Evolutionary conservation across 768 basidiomycete genomes (phyloP), one percentile per base, ranked within the genome.

Genomic region (Hemileccinum rubropunctum): DNA sequence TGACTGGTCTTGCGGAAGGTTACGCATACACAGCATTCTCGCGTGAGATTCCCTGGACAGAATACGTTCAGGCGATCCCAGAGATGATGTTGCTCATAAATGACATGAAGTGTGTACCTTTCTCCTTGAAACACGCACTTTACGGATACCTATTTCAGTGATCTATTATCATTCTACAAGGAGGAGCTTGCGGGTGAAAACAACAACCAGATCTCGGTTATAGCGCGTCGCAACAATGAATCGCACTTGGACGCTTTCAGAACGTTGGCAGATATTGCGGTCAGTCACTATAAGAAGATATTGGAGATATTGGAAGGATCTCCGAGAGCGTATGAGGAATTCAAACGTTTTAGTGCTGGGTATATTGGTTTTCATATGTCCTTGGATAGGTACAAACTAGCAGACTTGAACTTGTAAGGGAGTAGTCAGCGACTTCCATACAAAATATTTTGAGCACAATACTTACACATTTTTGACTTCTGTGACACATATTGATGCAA

Each of bases 131-230:
- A 20, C n/a, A 18, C 6, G 28, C 5, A 2, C 9, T 17, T 27
- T n/a, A 30, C 33, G 45, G 23, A 45, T 9, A 11, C 8, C 33
- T 15, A 14, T 33, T 56, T 28, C 12, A 72, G 71, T 47, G 70
- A 73, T 42, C 55, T 73, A 13, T 57, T 71, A 8, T 71, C 68
- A 0, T 72, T 72, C 37, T 68, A 71, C 36, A 57, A 73, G 45
- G 72, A 73, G 57, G 71, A 73, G 40, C 42, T 63, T 3, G 62
- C 37, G 0, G 68, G 63, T 4, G 73, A 73, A 43, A 47, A 49
- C 4, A 54, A 56, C 38, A 72, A 71, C 45, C 64, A 57, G 20
- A 52, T 73, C 20, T 66, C 71, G 0, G 39, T 62, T 12, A 42
- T 67, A 1, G 71, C 71, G 1, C 48, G 47, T 9, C 53, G 50